Percentiles rank a stretch among this genome's conserved stretches.
Conservation (phyloP, 495 filamentous ascomycete species). For the Tuber indicum region DNA sequence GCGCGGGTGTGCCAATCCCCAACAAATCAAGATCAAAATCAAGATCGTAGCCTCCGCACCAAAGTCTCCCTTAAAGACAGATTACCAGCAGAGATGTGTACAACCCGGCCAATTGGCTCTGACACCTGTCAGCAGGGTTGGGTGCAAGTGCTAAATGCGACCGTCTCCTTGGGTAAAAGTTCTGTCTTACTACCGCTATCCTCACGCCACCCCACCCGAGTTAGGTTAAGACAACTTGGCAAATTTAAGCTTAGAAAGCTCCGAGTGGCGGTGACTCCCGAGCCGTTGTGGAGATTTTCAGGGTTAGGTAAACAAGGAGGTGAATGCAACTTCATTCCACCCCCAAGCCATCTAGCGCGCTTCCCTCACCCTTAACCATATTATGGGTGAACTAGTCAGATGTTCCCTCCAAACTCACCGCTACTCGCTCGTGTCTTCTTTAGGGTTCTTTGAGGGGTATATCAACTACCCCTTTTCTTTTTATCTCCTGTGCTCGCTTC, state of each 20-base stretch:
- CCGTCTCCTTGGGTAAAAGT: not conserved
- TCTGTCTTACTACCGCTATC: not conserved
- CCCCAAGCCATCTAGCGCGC: not conserved
- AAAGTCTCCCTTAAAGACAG: not conserved
- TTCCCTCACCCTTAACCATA: not conserved
- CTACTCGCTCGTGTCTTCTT: not conserved
- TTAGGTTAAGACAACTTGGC: conserved; percentile 1
- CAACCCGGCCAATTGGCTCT: not conserved
- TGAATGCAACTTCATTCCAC: not conserved
- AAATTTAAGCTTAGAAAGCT: not conserved
- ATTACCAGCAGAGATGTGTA: not conserved
- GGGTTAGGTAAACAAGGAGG: not conserved
- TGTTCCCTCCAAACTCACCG: not conserved
- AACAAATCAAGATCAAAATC: not conserved
- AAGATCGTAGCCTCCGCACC: not conserved
- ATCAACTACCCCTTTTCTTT: not conserved
- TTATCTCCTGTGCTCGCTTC: not conserved
- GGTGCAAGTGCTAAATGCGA: not conserved
- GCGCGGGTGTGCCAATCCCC: not conserved
- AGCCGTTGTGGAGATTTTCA: conserved; percentile 2
- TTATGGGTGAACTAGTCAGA: not conserved
- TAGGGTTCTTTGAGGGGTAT: not conserved
- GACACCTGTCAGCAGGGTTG: not conserved
- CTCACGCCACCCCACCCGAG: not conserved
- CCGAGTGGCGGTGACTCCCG: not conserved